Percentiles rank a stretch among this genome's conserved stretches.
These are phyloP conservation scores for Litchi chinensis DNA, from an alignment of 345 rosid species.

Conservation along the genomic window DNA sequence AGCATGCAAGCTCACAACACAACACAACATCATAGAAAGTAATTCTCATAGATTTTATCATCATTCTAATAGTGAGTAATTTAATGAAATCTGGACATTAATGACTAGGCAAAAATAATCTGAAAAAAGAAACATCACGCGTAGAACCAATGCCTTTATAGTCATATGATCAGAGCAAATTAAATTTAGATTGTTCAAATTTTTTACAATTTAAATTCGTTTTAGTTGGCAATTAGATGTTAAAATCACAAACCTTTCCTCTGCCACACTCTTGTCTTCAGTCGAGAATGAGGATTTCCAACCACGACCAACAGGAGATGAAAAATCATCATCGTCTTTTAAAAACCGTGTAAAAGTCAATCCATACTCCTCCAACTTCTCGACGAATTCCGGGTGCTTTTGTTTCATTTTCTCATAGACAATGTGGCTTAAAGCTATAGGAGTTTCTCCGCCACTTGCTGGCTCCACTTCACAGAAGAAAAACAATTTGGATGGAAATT, in stretches of 20 bases:
- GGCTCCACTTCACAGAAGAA: conserved; percentile 93
- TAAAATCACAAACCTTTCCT: conserved; percentile 51
- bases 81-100: no score
- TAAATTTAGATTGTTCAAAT: no score
- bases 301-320: conserved; percentile 87
- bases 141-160: no score
- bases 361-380: conserved; percentile 64
- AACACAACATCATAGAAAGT: no score
- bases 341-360: conserved; percentile 63
- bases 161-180: no score
- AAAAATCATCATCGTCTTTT: conserved; percentile 75
- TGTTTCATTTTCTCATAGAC: conserved; percentile 76
- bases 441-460: conserved; percentile 87
- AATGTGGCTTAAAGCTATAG: conserved; percentile 79
- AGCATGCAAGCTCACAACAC: no score
- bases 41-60: not conserved
- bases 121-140: no score
- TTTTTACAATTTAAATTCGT: not conserved
- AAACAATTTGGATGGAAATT: conserved; percentile 86
- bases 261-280: conserved; percentile 65
- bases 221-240: not conserved
- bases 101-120: no score
- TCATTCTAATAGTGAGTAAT: no score
- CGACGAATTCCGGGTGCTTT: conserved; percentile 68
- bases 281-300: conserved; percentile 95